phyloP scores from a whole-genome alignment of 768 basidiomycete genomes.

The Boletus sp. region DNA sequence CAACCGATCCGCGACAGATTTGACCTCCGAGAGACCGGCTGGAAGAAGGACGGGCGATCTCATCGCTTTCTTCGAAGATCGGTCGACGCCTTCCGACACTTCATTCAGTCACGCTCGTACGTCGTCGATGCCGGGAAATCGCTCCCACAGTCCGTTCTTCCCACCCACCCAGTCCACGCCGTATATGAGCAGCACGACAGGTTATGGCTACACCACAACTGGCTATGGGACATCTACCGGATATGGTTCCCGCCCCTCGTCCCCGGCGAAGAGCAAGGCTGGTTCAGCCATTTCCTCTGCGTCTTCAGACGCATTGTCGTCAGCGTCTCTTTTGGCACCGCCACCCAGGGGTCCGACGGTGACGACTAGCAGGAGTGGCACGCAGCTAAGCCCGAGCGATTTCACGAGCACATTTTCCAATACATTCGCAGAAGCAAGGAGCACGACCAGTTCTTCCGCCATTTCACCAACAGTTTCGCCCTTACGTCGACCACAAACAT shows the following conservation, averaged over 20 bases:
- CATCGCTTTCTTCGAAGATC: slow-evolving; percentile 71
- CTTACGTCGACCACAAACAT: slow-evolving; percentile 60
- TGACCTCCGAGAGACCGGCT: slow-evolving; percentile 44
- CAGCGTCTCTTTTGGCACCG: slow-evolving; percentile 51
- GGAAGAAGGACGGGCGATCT: slow-evolving; percentile 64
- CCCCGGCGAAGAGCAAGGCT: slow-evolving; percentile 45
- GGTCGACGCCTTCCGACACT: slow-evolving; percentile 38
- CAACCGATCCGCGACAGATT: slow-evolving; percentile 58
- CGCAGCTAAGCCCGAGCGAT: slow-evolving; percentile 37
- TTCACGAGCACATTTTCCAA: slow-evolving; percentile 38
- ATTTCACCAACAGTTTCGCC: slow-evolving; percentile 47
- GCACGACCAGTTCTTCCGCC: slow-evolving; percentile 22
- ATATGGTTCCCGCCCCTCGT: slow-evolving; percentile 45
- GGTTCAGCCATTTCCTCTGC: slow-evolving; percentile 31
- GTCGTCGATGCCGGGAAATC: slow-evolving; percentile 48
- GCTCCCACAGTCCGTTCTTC: slow-evolving; percentile 29
- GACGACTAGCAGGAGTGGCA: slow-evolving; percentile 24
- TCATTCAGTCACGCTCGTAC: slow-evolving; percentile 50
- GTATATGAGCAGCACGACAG: slow-evolving; percentile 35
- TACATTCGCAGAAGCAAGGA: slow-evolving; percentile 40
- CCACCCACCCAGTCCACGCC: slow-evolving; percentile 41
- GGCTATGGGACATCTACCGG: slow-evolving; percentile 31
- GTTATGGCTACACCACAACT: slow-evolving; percentile 36
- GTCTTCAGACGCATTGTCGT: slow-evolving; percentile 26
- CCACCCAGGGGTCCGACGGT: slow-evolving; percentile 36